Evolutionary conservation across 2,329 filamentous ascomycete species (phyloP), one percentile per base, ranked within the genome.

Genomic region (Arthrobotrys sphaeroides): DNA sequence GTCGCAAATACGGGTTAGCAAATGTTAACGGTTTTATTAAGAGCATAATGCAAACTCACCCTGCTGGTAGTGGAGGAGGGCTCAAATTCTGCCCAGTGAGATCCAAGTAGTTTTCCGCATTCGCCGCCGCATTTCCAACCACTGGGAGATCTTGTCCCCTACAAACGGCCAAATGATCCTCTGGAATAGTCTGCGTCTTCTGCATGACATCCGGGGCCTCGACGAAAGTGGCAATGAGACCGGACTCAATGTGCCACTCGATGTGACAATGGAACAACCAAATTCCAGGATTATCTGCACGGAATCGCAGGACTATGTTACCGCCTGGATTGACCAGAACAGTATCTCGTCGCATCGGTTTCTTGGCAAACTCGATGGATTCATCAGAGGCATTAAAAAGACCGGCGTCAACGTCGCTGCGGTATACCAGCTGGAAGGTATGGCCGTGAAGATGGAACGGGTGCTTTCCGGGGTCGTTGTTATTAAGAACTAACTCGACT

Each of bases 81-180:
- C 86, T 84, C 36, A 80, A 82, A 67, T 89, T 90, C 81, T 90
- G 84, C 7, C 90, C 90, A 0, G 81, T 82, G 1, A 93, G 83
- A 77, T 95, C 87, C 0, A 91, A 82, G 6, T 88, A 83, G 78
- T 94, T 82, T 0, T 82, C 81, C 0, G 87, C 89, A 79, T 93
- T 93, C 0, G 86, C 92, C 0, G 91, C 92, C 0, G 92, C 92
- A 79, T 95, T 95, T 2, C 92, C 92, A 2, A 80, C 79, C 0
- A 83, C 86, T 0, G 87, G 85, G 0, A 88, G 82, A 5, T 83
- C 83, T 0, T 81, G 84, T 0, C 84, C 86, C 3, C 83, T 82
- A 79, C 85, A 87, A 36, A 81, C 81, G 20, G 82, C 83, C 78
- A 85, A 83, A 78, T 91, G 88, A 73, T 89, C 85, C 26, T 85